phyloP scores from a whole-genome alignment of 2,329 filamentous ascomycete species.

The Trichoderma semiorbis region DNA sequence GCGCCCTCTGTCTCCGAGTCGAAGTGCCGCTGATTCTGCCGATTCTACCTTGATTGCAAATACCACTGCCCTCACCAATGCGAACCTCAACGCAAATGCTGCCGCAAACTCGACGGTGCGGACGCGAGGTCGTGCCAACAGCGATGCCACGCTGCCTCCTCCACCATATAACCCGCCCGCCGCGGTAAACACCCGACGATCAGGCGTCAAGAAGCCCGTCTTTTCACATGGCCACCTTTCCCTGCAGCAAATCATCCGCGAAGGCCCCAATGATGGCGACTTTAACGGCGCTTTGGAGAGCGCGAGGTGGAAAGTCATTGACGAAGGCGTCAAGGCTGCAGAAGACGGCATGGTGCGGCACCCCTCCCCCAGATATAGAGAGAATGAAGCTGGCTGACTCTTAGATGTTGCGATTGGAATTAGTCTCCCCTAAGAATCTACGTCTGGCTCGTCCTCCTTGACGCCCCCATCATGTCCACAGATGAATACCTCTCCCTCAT shows the following conservation, averaged over 20 bases:
- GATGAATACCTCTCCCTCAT: slow-evolving; percentile 87
- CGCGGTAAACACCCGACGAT: slow-evolving; percentile 34
- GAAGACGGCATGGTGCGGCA: slow-evolving; percentile 71
- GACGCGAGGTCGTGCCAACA: slow-evolving; percentile 66
- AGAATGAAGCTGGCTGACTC: neutral
- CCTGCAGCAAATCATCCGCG: slow-evolving; percentile 73
- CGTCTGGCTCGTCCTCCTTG: slow-evolving; percentile 90
- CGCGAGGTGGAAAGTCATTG: slow-evolving; percentile 68
- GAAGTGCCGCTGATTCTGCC: slow-evolving; percentile 2
- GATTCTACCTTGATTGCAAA: neutral
- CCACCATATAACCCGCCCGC: slow-evolving; percentile 35
- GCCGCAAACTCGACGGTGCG: slow-evolving; percentile 30
- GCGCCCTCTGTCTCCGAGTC: slow-evolving; percentile 36
- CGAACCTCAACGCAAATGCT: neutral
- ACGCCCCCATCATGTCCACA: slow-evolving; percentile 78
- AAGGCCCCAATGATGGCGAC: slow-evolving; percentile 73
- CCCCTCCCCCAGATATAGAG: neutral
- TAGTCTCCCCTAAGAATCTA: slow-evolving; percentile 93
- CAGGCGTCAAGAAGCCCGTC: slow-evolving; percentile 42
- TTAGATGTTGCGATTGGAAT: neutral
- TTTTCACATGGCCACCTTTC: slow-evolving; percentile 55
- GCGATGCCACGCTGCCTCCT: slow-evolving; percentile 56
- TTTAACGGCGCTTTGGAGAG: slow-evolving; percentile 64
- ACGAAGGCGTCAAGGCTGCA: slow-evolving; percentile 73
- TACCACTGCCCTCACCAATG: neutral